Conservation (phyloP, 2,329 filamentous ascomycete species). For the Aspergillus glaucus region DNA sequence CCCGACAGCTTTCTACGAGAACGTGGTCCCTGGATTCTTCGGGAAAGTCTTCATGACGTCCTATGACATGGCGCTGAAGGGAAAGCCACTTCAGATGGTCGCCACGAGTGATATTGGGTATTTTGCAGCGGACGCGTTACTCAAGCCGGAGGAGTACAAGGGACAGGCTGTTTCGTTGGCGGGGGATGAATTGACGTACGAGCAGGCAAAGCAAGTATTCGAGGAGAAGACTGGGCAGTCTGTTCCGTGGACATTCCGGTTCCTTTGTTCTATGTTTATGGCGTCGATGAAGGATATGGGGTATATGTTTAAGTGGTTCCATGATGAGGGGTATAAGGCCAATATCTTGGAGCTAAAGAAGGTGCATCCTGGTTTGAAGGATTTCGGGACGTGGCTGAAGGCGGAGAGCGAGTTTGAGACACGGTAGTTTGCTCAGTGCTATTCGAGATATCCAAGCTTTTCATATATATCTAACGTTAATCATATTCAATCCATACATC, state of each 20-base stretch:
- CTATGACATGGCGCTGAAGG: conserved; percentile 36
- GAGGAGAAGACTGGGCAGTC: conserved; percentile 40
- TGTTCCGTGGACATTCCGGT: conserved; percentile 37
- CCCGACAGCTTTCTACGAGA: conserved; percentile 59
- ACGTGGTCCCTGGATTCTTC: conserved; percentile 41
- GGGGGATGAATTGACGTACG: conserved; percentile 47
- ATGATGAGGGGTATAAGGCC: conserved; percentile 41
- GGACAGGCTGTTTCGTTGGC: conserved; percentile 44
- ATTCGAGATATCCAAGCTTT: no score
- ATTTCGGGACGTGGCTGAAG: conserved; percentile 45
- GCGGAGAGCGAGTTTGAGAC: conserved; percentile 40
- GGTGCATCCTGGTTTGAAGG: conserved; percentile 41
- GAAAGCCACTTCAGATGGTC: conserved; percentile 40
- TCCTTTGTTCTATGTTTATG: conserved; percentile 37
- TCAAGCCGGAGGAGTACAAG: conserved; percentile 40
- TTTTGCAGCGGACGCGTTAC: conserved; percentile 47
- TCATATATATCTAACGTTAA: no score
- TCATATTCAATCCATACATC: no score
- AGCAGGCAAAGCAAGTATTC: conserved; percentile 42
- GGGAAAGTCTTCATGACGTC: conserved; percentile 44
- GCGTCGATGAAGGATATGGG: conserved; percentile 39
- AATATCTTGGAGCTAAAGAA: conserved; percentile 40
- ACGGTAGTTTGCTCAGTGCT: neutral
- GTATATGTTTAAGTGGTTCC: conserved; percentile 49
- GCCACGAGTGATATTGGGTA: conserved; percentile 46